These are phyloP conservation scores for Epichloe sibirici DNA, from an alignment of 2,329 filamentous ascomycete genomes.

Conservation along the genomic window DNA sequence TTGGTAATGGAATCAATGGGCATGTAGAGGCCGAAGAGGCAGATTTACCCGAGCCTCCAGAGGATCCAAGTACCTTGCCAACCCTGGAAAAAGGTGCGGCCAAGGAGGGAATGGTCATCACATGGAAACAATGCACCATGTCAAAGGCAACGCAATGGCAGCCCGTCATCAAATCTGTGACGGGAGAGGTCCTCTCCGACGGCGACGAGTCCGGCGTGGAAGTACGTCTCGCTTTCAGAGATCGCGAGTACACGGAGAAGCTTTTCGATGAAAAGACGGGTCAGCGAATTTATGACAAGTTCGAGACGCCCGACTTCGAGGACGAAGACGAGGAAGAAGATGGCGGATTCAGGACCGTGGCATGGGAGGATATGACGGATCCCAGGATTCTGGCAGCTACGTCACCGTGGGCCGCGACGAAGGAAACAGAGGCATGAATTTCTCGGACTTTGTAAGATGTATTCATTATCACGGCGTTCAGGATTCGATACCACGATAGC, in stretches of 20 bases:
- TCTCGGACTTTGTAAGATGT: neutral
- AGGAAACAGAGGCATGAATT: neutral
- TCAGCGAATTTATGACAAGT: constrained; percentile 61
- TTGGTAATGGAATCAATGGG: neutral
- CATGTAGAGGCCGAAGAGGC: constrained; percentile 16
- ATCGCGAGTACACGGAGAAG: constrained; percentile 47
- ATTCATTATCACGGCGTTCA: neutral
- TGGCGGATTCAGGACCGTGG: constrained; percentile 47
- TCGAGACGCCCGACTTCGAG: constrained; percentile 57
- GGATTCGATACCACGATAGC: neutral
- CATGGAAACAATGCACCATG: constrained; percentile 53
- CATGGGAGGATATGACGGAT: constrained; percentile 53
- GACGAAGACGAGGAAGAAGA: constrained; percentile 48
- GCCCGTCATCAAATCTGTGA: constrained; percentile 50
- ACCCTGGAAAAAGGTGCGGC: constrained; percentile 35
- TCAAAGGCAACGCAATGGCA: constrained; percentile 53
- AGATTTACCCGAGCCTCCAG: constrained; percentile 52
- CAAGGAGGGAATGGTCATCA: constrained; percentile 49
- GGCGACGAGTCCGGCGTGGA: constrained; percentile 39
- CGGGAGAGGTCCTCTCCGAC: constrained; percentile 50
- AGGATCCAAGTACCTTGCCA: constrained; percentile 42
- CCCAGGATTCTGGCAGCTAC: constrained; percentile 46
- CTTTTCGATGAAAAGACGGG: constrained; percentile 55
- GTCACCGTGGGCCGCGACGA: constrained; percentile 6
- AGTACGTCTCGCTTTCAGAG: constrained; percentile 56